phyloP scores from a whole-genome alignment of 257 asterid species.

The Eustoma russellianum region DNA sequence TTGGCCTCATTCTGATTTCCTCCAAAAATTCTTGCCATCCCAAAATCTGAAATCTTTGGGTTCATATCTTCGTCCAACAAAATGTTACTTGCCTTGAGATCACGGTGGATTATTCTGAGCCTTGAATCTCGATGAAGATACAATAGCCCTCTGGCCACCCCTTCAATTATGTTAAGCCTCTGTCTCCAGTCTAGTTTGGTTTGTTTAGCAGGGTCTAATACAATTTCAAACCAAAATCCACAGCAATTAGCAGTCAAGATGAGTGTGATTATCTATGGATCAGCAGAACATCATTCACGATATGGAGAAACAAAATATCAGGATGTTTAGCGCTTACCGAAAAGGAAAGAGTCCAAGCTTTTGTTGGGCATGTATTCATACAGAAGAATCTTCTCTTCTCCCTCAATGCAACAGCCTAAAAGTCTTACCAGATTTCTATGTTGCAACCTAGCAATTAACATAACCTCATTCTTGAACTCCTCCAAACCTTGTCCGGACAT shows the following conservation, averaged over 20 bases:
- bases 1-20: slow-evolving; percentile 77
- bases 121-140: slow-evolving; percentile 92
- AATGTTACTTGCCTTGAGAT: slow-evolving; percentile 81
- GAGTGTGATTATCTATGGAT: no score
- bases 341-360: slow-evolving; percentile 65
- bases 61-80: slow-evolving; percentile 78
- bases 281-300: background rate
- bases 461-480: slow-evolving; percentile 76
- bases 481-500: slow-evolving; percentile 72
- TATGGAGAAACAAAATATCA: background rate
- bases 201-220: slow-evolving; percentile 46
- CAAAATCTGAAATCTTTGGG: slow-evolving; percentile 91
- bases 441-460: slow-evolving; percentile 65
- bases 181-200: slow-evolving; percentile 50
- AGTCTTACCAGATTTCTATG: slow-evolving; percentile 78
- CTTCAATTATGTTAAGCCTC: slow-evolving; percentile 62
- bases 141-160: slow-evolving; percentile 82
- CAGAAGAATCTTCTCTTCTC: slow-evolving; percentile 70
- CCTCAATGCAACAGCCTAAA: slow-evolving; percentile 74
- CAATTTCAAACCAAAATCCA: background rate
- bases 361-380: slow-evolving; percentile 91
- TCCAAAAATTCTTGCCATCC: slow-evolving; percentile 87
- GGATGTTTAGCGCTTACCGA: slow-evolving; percentile 35
- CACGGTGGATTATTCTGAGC: slow-evolving; percentile 76
- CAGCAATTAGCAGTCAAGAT: no score